Percentiles rank a stretch among this genome's conserved stretches.
Evolutionary conservation across 2,329 filamentous ascomycete genomes (phyloP).

Genomic region (Setomelanomma holmii): DNA sequence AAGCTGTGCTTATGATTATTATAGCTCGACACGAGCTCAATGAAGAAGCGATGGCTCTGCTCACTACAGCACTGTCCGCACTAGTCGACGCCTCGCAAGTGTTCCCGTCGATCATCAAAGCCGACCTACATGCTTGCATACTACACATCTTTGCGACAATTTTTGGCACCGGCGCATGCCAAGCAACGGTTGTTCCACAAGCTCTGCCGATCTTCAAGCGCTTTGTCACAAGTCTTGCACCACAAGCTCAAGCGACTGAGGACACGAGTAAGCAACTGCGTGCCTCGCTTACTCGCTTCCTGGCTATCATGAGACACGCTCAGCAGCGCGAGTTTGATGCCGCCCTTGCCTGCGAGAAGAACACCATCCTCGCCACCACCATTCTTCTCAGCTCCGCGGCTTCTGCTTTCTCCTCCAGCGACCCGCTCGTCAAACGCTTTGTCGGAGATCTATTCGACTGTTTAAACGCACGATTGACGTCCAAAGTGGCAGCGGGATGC

Average conservation of each 20-base stretch:
- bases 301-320: slow-evolving; percentile 77
- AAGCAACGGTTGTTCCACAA: slow-evolving; percentile 87
- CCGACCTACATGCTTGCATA: slow-evolving; percentile 94
- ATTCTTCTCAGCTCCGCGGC: slow-evolving; percentile 85
- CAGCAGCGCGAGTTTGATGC: slow-evolving; percentile 79
- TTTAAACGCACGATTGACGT: slow-evolving; percentile 79
- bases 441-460: slow-evolving; percentile 86
- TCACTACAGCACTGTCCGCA: slow-evolving; percentile 81
- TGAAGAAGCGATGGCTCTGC: slow-evolving; percentile 83
- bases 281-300: slow-evolving; percentile 81
- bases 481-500: slow-evolving; percentile 90
- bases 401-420: slow-evolving; percentile 74
- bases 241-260: slow-evolving; percentile 47
- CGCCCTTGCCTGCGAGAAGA: slow-evolving; percentile 89
- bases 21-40: slow-evolving; percentile 77
- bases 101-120: slow-evolving; percentile 95
- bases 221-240: slow-evolving; percentile 79
- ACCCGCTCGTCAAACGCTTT: slow-evolving; percentile 76
- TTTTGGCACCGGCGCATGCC: slow-evolving; percentile 84
- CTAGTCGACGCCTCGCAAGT: slow-evolving; percentile 94
- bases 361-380: slow-evolving; percentile 85
- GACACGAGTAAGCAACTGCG: slow-evolving; percentile 74
- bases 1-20: no score
- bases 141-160: slow-evolving; percentile 96
- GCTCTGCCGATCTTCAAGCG: slow-evolving; percentile 89